These are phyloP conservation scores for Juglanconis juglandina DNA, from an alignment of 2,329 filamentous ascomycete species.

Conservation along the genomic window DNA sequence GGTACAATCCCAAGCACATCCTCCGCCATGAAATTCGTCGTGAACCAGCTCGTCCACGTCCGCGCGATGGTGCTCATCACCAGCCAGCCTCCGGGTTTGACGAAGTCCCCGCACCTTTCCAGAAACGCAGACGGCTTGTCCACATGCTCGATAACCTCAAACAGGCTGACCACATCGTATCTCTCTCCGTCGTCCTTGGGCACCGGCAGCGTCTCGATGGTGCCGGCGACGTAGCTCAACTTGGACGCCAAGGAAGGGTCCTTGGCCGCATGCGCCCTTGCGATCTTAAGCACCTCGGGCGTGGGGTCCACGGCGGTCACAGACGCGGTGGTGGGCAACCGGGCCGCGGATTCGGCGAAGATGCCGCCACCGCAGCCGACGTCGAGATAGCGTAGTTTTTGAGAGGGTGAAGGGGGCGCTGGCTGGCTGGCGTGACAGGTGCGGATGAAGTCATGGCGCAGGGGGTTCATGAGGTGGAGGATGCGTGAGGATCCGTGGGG, in stretches of 20 bases:
- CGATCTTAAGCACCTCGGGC: conserved; percentile 69
- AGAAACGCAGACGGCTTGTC: conserved; percentile 73
- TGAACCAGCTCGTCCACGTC: conserved; percentile 84
- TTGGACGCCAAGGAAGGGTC: conserved; percentile 66
- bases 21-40: conserved; percentile 90
- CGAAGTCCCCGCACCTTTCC: conserved; percentile 65
- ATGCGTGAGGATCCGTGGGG: conserved; percentile 87
- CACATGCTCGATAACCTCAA: conserved; percentile 95
- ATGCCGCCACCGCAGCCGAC: conserved; percentile 95
- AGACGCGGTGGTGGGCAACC: conserved; percentile 57
- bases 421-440: conserved; percentile 61
- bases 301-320: conserved; percentile 80
- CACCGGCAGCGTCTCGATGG: conserved; percentile 66
- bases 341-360: conserved; percentile 83
- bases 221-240: conserved; percentile 70
- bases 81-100: conserved; percentile 89
- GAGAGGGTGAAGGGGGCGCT: conserved; percentile 29
- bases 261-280: conserved; percentile 67
- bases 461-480: conserved; percentile 95
- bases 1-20: conserved; percentile 85
- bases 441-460: conserved; percentile 88
- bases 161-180: conserved; percentile 81
- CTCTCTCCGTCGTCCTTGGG: conserved; percentile 38
- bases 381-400: conserved; percentile 72
- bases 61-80: conserved; percentile 89